Evolutionary conservation across 208 protist genomes (phyloP), one percentile per base, ranked within the genome.

Genomic region (Leishmania turanica): DNA sequence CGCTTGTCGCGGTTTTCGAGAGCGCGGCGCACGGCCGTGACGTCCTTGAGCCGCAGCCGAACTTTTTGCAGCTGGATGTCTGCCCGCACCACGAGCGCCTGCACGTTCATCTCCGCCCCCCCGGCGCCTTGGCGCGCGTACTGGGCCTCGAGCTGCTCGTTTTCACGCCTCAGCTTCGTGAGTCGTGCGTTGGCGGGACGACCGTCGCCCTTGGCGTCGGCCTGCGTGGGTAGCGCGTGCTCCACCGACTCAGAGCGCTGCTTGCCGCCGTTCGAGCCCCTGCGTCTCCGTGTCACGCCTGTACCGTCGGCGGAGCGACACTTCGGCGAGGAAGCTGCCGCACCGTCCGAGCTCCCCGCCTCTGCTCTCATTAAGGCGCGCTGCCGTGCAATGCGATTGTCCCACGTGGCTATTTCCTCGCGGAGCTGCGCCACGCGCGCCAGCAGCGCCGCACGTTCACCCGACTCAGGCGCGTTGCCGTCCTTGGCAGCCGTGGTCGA

Each of bases 1-100:
- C 90, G 87, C 84, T 94, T 92, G 64, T 96, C 85, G 40, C 92
- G 88, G 51, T 87, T 81, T 47, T 85, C 68, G 31, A 97, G 81
- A 34, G 84, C 84, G 53, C 89, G 86, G 27, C 83, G 87, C 24
- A 72, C 77, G 68, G 84, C 80, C 64, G 83, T 84, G 64, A 88
- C 42, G 77, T 93, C 86, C 19, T 81, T 80, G 34, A 97, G 85
- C 42, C 84, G 81, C 24, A 78, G 75, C 71, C 86, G 79, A 13
- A 80, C 88, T 71, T 85, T 58, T n/a, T 85, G 75, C 42, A 95
- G 84, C 72, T 94, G 88, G 54, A 83, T 84, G 34, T 91, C 83
- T 21, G 87, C 88, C 24, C 89, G 89, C 19, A 75, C 62, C 24
- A 95, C 77, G 4, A 94, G 81, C 24, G 83, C 85, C 47, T 73